These are phyloP conservation scores for Drosera capensis DNA, from an alignment of 148 eudicot genomes.

Conservation along the genomic window DNA sequence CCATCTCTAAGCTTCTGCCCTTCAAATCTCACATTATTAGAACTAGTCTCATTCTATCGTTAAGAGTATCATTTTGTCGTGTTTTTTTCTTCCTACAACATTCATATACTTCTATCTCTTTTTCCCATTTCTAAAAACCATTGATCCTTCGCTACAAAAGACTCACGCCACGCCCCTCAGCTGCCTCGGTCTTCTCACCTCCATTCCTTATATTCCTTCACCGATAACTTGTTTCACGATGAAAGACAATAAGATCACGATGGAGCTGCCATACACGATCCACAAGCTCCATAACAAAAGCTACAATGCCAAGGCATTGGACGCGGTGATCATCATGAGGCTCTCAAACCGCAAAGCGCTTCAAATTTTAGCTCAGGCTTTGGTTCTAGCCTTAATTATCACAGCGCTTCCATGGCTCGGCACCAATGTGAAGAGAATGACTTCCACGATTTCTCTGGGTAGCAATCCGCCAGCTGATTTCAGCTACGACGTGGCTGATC, in stretches of 20 bases:
- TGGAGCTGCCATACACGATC: neutral
- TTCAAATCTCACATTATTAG: neutral
- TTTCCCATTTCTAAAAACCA: too few species aligned
- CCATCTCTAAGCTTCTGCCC: neutral
- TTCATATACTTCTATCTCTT: too few species aligned
- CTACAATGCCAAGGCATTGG: neutral
- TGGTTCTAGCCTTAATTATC: slow-evolving; percentile 23
- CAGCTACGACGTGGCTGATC: neutral
- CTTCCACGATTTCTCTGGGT: neutral
- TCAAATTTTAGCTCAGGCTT: slow-evolving; percentile 21
- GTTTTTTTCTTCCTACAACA: too few species aligned
- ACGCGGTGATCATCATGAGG: slow-evolving; percentile 7
- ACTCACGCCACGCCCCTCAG: too few species aligned
- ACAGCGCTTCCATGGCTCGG: slow-evolving; percentile 18
- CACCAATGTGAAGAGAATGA: neutral
- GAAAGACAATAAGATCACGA: neutral
- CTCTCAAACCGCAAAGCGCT: slow-evolving; percentile 12
- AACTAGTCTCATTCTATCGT: neutral
- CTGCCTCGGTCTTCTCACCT: too few species aligned
- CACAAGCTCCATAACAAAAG: neutral
- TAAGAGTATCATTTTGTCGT: too few species aligned
- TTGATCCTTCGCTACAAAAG: too few species aligned
- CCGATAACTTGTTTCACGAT: neutral
- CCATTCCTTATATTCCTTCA: too few species aligned
- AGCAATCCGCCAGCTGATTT: slow-evolving; percentile 4